Evolutionary conservation across 176 grass and related monocot species (phyloP).

Genomic region (Musa itinerans): DNA sequence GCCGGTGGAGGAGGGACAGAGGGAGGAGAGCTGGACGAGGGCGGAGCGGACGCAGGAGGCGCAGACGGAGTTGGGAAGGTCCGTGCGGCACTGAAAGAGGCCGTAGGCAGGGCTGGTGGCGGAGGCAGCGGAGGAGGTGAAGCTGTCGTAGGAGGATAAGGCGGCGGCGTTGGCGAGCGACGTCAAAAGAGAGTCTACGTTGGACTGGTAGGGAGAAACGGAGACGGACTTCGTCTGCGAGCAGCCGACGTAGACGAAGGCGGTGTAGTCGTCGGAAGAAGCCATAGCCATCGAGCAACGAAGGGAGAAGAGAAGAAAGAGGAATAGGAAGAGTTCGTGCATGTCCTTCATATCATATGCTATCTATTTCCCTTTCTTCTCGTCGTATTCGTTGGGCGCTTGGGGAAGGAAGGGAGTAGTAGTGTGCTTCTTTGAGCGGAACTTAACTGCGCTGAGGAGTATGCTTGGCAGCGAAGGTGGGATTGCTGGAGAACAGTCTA

Average conservation of each 20-base stretch:
- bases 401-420: neutral
- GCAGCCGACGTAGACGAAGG: slow-evolving; percentile 18
- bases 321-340: neutral
- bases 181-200: slow-evolving; percentile 5
- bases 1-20: slow-evolving; percentile 4
- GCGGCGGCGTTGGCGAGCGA: slow-evolving; percentile 15
- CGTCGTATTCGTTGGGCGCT: too few species aligned
- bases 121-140: slow-evolving; percentile 10
- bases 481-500: too few species aligned
- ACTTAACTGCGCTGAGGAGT: too few species aligned
- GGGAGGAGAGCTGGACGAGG: neutral
- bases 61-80: slow-evolving; percentile 2
- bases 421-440: neutral
- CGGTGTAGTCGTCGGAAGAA: neutral
- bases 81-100: slow-evolving; percentile 17
- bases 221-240: neutral
- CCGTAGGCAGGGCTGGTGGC: neutral
- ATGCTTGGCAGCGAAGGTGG: too few species aligned
- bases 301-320: neutral
- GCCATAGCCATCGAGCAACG: neutral
- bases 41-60: slow-evolving; percentile 19
- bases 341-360: too few species aligned
- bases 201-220: slow-evolving; percentile 1
- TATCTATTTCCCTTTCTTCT: too few species aligned
- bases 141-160: neutral